Evolutionary conservation across 1,139 yeast species (phyloP), one percentile per base, ranked within the genome.

Genomic region (Kurtzmaniella quercitrusa): DNA sequence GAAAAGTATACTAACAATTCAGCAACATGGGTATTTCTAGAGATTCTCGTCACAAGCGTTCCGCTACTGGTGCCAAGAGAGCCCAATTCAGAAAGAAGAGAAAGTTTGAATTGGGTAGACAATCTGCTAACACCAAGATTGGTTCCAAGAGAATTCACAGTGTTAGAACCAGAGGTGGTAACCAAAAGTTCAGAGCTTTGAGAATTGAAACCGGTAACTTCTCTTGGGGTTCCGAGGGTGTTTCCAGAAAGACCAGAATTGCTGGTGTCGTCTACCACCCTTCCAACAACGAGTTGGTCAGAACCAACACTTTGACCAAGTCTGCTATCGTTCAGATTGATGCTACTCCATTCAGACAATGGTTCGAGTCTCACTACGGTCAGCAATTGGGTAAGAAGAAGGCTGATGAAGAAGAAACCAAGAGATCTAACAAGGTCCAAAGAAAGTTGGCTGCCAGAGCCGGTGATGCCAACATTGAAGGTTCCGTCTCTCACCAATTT

Each of bases 61-160:
- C 97, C 68, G 96, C 95, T 77, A 91, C 99, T 73, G 99, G 99
- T 85, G 99, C 98, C 75, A 91, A 90, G 81, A 91, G 98, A 80
- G 98, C 98, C 77, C 96, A 89, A 79, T 89, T 85, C 95, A 91
- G 98, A 88, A 93, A 93, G 93, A 93, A 93, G 96, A 85, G 99
- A 85, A 93, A 93, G 95, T 94, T 93, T 73, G 98, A 94, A 81
- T 85, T 88, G 77, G 99, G 99, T 67, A 95, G 99, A 82, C 98
- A 93, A 82, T 83, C 97, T 66, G 96, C 98, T 70, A 89, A 87
- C 93, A 93, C 99, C 81, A 90, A 89, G 83, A 91, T 93, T 68
- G 98, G 98, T 70, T 78, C 95, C 63, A 93, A 93, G 89, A 89
- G 98, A 82, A 90, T 93, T 70, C 98, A 94, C 85, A 65, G 94